A percentile compares a stretch with the other conserved stretches of the same genome.
phyloP scores from a whole-genome alignment of 140 eudicot genomes.

The Flaveria floridana region DNA sequence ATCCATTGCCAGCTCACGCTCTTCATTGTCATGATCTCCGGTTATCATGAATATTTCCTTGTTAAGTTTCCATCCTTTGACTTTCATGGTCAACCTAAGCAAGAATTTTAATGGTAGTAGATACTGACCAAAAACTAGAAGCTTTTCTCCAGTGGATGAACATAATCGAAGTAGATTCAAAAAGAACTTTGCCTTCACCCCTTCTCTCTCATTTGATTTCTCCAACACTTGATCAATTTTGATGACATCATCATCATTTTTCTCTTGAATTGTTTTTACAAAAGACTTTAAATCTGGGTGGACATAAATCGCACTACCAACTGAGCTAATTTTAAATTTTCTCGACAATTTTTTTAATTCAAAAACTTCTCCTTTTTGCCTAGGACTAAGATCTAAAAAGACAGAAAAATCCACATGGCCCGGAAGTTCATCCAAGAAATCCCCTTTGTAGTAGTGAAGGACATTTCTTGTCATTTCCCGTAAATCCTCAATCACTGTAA shows the following conservation, averaged over 20 bases:
- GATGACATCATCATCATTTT: constrained; percentile 34
- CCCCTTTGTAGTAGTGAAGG: constrained; percentile 85
- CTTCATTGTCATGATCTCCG: constrained; percentile 65
- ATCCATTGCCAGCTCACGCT: constrained; percentile 63
- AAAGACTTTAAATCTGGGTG: constrained; percentile 63
- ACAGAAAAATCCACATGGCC: constrained; percentile 78
- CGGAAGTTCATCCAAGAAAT: constrained; percentile 81
- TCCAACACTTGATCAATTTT: constrained; percentile 55
- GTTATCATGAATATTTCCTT: constrained; percentile 74
- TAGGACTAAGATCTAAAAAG: constrained; percentile 51
- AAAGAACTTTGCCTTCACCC: constrained; percentile 71
- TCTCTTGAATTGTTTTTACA: constrained; percentile 44
- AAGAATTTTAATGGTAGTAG: constrained; percentile 67
- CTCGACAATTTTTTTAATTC: constrained; percentile 40
- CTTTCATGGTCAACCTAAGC: constrained; percentile 46
- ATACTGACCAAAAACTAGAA: constrained; percentile 76
- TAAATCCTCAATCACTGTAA: constrained; percentile 64
- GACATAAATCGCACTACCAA: constrained; percentile 70
- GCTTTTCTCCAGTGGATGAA: constrained; percentile 55
- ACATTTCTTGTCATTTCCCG: constrained; percentile 82
- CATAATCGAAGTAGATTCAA: constrained; percentile 58
- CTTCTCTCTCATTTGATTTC: constrained; percentile 56
- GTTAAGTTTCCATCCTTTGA: constrained; percentile 72
- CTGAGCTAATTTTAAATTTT: constrained; percentile 58
- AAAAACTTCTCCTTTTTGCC: constrained; percentile 52